Base-by-base conservation (phyloP, 164 flowering plant species). In the Tinospora cordifolia region DNA sequence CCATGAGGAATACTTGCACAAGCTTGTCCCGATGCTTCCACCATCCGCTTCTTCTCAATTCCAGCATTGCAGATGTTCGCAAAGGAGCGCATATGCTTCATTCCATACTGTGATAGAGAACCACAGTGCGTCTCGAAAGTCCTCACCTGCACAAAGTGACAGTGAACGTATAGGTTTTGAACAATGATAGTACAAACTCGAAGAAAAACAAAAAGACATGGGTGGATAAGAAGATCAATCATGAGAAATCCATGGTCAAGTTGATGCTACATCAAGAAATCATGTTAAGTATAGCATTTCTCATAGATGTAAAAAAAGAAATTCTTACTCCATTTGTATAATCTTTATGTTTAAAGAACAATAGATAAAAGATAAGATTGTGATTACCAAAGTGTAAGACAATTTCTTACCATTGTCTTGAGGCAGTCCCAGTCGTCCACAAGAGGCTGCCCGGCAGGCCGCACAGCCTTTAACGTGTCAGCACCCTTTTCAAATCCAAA, bases 1-100 rank as follows among this genome's bases (percentile, higher is more conserved):
- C 77, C 74, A 8, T 85, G 44, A 51, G 96, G 96, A 69, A 90
- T 40, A 19, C 44, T 75, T 17, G 69, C 39, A 62, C 98, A 91
- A 62, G 97, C 93, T 81, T 90, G 89, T 0, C 86, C 81, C 0
- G 95, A 79, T 34, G 88, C 96, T 76, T 89, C 91, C 0, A 83
- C 84, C 96, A 93, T 89, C 72, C 81, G 81, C 63, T 83, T 83
- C 66, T 71, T 44, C 14, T 34, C 26, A 40, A 90, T 74, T 34
- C 98, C 94, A 10, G 89, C 94, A 72, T 91, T 93, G 83, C 97
- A 93, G 30, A 91, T 82, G 81, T 93, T 93, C 8, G 94, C 96
- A 9, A 93, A 66, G 60, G 93, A 81, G 6, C 94, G 83, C 94
- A 87, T 90, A 79, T 93, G 91, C 72, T 89, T 93, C 95, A 90